Evolutionary conservation across 163 green algal species (phyloP), one percentile per base, ranked within the genome.

Genomic region (Prototheca cutis): DNA sequence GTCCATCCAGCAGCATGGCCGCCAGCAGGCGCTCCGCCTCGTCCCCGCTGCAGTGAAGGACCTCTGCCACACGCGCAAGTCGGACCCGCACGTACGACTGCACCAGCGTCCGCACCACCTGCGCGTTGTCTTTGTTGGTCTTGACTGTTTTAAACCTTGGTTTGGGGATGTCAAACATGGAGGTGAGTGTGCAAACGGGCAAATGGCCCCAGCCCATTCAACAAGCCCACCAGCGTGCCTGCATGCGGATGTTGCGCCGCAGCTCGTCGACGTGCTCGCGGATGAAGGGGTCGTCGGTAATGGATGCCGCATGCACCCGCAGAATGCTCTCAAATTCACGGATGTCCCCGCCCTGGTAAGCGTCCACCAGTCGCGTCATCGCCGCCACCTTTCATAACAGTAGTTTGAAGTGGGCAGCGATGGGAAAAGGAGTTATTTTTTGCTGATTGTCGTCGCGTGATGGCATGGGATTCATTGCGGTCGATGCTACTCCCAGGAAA

Each of bases 1-100:
- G 62, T 31, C 74, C 79, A 71, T 98, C 93, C 58, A 98, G 76
- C 52, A 99, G 97, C 56, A 99, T 80, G 3, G 73, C 82, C 31
- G 96, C 83, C 39, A 99, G 77, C 65, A 99, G 81, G 63, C 82
- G 70, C 76, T 98, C 88, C 27, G 96, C 91, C 39, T 97, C 91
- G 18, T 65, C 55, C 53, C 85, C 83, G 19, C 84, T 76, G 40
- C 97, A 87, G 69, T 94, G 91, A 53, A 98, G 81, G 67, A 87
- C 70, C 47, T 68, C 63, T 48, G 73, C 85, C 33, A 98, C 78
- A 71, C 93, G 94, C 48, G 81, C 74, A 51, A 98, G 82, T 40
- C 82, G 80, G 33, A 98, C 87, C 39, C 84, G 79, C 4, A 85
- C 91, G 87, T 97, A 98, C 7, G 93, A 82, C 55, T 78, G 69